These are phyloP conservation scores for Wickerhamia fluorescens DNA, from an alignment of 805 yeast species.

Conservation along the genomic window DNA sequence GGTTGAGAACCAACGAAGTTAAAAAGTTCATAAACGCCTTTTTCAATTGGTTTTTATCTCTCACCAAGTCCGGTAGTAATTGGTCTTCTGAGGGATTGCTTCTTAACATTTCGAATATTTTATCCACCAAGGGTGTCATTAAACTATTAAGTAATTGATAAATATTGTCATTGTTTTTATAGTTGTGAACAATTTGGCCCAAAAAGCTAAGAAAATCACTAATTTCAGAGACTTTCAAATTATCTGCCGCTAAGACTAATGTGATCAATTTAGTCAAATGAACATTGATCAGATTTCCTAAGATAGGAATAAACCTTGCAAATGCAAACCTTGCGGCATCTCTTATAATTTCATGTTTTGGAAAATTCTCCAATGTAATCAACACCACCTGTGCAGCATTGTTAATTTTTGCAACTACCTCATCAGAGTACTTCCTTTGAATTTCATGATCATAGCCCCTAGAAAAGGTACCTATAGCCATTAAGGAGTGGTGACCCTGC, in stretches of 20 bases:
- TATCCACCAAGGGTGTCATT: slow-evolving; percentile 64
- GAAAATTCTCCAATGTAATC: slow-evolving; percentile 73
- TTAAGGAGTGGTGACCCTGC: slow-evolving; percentile 78
- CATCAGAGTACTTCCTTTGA: slow-evolving; percentile 27
- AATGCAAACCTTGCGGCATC: slow-evolving; percentile 84
- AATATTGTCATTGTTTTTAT: slow-evolving; percentile 56
- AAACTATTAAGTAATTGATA: slow-evolving; percentile 70
- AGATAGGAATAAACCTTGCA: slow-evolving; percentile 75
- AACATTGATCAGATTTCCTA: slow-evolving; percentile 40
- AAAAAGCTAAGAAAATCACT: slow-evolving; percentile 78
- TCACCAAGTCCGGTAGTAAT: slow-evolving; percentile 49
- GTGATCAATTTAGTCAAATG: slow-evolving; percentile 67
- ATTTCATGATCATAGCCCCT: slow-evolving; percentile 67
- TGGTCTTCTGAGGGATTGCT: slow-evolving; percentile 23
- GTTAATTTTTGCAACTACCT: slow-evolving; percentile 39
- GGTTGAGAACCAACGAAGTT: slow-evolving; percentile 66
- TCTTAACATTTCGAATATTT: slow-evolving; percentile 47
- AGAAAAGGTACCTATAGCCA: slow-evolving; percentile 86
- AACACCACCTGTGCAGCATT: slow-evolving; percentile 76
- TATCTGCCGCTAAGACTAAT: slow-evolving; percentile 44
- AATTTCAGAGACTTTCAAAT: slow-evolving; percentile 58
- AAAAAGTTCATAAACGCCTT: slow-evolving; percentile 65
- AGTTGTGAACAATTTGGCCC: slow-evolving; percentile 81
- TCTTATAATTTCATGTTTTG: slow-evolving; percentile 60
- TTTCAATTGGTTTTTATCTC: slow-evolving; percentile 62